Evolutionary conservation across 2,329 filamentous ascomycete genomes (phyloP), one percentile per base, ranked within the genome.

Genomic region (Huntiella bhutanensis): DNA sequence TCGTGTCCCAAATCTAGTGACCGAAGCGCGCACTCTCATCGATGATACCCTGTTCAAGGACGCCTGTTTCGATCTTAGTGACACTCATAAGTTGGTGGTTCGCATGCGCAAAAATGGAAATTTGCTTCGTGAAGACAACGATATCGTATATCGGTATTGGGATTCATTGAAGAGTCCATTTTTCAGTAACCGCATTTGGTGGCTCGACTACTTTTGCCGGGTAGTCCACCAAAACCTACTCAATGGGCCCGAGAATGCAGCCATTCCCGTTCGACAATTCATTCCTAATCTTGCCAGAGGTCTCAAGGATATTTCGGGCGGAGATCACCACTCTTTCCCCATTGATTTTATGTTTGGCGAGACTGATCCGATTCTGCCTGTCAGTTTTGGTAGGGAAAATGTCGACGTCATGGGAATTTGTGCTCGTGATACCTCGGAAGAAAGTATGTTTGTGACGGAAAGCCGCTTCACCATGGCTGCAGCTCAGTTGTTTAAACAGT

Each of bases 161-260:
- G 15, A 41, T 28, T 12, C 22, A 13, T 4, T 41, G 5, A 32
- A 32, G 33, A n/a, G 12, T n/a, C 7, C 13, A 10, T 32, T 19
- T 3, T 22, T 32, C 12, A 28, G 19, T 13, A 13, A 19, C 11
- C 11, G 40, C 17, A 28, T 41, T 7, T 41, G 22, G 19, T 41
- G 40, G 40, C 28, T 41, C 19, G 40, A 41, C 40, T 41, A 41
- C 15, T 41, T 41, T 41, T 41, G 40, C n/a, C 40, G 16, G 12
- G 7, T 28, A 12, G 12, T 32, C 11, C 15, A 15, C 12, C 6
- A n/a, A 22, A 41, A 28, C 12, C 22, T 16, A 5, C n/a, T n/a
- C 4, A 10, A n/a, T n/a, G 40, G 32, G 12, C 11, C 19, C 5
- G 8, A 41, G 17, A 12, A 13, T 19, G n/a, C 17, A n/a, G 19